Evolutionary conservation across 2,329 filamentous ascomycete species (phyloP).

Genomic region (Ceratocystis eucalypticola): DNA sequence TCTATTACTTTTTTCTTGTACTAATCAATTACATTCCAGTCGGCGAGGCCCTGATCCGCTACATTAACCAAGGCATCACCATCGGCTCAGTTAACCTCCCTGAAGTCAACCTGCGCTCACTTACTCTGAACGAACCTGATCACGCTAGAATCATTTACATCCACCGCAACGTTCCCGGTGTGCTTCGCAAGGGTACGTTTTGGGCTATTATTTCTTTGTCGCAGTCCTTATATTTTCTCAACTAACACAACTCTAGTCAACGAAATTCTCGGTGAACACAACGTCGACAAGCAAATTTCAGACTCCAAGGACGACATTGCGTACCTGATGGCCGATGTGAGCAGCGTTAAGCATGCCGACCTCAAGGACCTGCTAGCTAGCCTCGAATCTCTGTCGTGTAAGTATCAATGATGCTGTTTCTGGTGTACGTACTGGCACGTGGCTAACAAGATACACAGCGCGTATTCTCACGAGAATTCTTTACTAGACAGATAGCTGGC

Average conservation of each 20-base stretch:
- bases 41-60: slow-evolving; percentile 71
- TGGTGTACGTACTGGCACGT: not conserved
- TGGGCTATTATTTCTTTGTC: not conserved
- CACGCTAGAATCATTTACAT: slow-evolving; percentile 91
- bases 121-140: slow-evolving; percentile 79
- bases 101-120: slow-evolving; percentile 79
- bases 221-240: not conserved
- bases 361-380: slow-evolving; percentile 77
- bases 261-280: slow-evolving; percentile 85
- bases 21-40: slow-evolving; percentile 36
- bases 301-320: slow-evolving; percentile 89
- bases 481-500: slow-evolving; percentile 26
- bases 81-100: slow-evolving; percentile 90
- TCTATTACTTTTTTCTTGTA: not conserved
- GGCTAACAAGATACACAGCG: slow-evolving; percentile 24
- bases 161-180: slow-evolving; percentile 91
- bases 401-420: slow-evolving; percentile 27
- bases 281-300: slow-evolving; percentile 97
- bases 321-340: slow-evolving; percentile 96
- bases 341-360: slow-evolving; percentile 63
- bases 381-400: slow-evolving; percentile 69
- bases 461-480: slow-evolving; percentile 36
- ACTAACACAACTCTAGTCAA: slow-evolving; percentile 48
- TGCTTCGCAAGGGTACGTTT: slow-evolving; percentile 62
- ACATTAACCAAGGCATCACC: slow-evolving; percentile 91